Conservation (phyloP, 1,139 yeast genomes). For the Blastobotrys raffinosifermentans region DNA sequence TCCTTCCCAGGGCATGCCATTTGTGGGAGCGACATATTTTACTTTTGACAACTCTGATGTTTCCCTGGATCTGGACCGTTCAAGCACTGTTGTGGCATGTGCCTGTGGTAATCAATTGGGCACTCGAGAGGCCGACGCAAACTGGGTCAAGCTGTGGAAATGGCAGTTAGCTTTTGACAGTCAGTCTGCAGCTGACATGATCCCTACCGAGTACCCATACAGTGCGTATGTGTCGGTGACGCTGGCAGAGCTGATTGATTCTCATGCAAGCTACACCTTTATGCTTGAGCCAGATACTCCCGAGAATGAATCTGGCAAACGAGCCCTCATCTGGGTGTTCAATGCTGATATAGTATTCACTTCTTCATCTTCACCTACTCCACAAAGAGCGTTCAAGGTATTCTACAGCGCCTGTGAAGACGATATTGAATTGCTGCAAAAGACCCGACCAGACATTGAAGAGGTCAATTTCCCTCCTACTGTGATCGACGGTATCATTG, state of each 20-base stretch:
- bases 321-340: constrained; percentile 50
- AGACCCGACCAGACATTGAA: constrained; percentile 38
- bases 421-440: constrained; percentile 24
- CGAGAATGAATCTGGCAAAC: constrained; percentile 8
- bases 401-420: constrained; percentile 31
- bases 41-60: constrained; percentile 21
- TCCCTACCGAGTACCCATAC: constrained; percentile 12
- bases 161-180: constrained; percentile 41
- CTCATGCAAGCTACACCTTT: constrained; percentile 34
- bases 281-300: constrained; percentile 18
- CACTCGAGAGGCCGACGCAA: constrained; percentile 15
- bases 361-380: constrained; percentile 22
- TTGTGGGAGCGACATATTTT: constrained; percentile 57
- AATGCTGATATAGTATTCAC: constrained; percentile 42
- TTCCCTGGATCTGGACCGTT: not conserved
- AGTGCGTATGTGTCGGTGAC: constrained; percentile 24
- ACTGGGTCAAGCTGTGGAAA: constrained; percentile 44
- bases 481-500: constrained; percentile 29
- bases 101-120: constrained; percentile 1
- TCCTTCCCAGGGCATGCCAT: constrained; percentile 42
- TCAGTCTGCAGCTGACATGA: constrained; percentile 4
- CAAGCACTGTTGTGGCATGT: no score
- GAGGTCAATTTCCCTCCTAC: constrained; percentile 30
- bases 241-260: constrained; percentile 27
- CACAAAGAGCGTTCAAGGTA: constrained; percentile 38